Evolutionary conservation across 2,329 filamentous ascomycete genomes (phyloP).

Genomic region (Stemphylium lycopersici): DNA sequence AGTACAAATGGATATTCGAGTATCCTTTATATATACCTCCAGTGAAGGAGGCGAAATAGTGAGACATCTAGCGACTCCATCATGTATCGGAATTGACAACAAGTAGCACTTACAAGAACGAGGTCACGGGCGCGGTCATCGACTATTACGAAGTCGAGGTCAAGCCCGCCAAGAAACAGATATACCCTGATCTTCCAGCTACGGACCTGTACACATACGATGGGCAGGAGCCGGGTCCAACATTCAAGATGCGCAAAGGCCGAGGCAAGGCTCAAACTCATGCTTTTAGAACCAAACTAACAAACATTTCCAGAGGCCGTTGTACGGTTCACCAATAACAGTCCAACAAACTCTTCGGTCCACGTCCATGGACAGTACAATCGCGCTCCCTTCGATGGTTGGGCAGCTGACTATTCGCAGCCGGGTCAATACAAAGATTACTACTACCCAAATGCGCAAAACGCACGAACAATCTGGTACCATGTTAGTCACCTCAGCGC

Average conservation of each 20-base stretch:
- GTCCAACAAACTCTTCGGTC: constrained; percentile 52
- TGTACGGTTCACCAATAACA: constrained; percentile 61
- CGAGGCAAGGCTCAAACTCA: constrained; percentile 30
- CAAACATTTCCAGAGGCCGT: constrained; percentile 53
- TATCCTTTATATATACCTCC: constrained; percentile 55
- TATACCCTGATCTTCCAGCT: constrained; percentile 52
- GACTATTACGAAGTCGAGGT: constrained; percentile 57
- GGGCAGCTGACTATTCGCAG: constrained; percentile 60
- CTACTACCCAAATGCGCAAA: constrained; percentile 65
- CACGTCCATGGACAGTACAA: constrained; percentile 63
- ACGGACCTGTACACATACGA: constrained; percentile 59
- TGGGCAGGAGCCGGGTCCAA: constrained; percentile 62
- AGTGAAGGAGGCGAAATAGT: constrained; percentile 52
- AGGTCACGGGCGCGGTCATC: constrained; percentile 45
- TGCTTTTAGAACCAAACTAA: neutral
- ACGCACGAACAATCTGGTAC: constrained; percentile 63
- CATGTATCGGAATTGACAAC: constrained; percentile 21
- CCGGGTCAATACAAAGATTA: constrained; percentile 66
- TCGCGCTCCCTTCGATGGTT: constrained; percentile 58
- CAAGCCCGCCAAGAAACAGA: constrained; percentile 48
- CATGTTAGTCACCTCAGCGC: constrained; percentile 51
- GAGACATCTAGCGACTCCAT: constrained; percentile 17
- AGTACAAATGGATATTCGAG: constrained; percentile 49
- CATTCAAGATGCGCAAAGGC: constrained; percentile 56
- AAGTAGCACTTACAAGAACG: constrained; percentile 44